These are phyloP conservation scores for Huntiella bhutanensis DNA, from an alignment of 2,329 filamentous ascomycete genomes.

Conservation along the genomic window DNA sequence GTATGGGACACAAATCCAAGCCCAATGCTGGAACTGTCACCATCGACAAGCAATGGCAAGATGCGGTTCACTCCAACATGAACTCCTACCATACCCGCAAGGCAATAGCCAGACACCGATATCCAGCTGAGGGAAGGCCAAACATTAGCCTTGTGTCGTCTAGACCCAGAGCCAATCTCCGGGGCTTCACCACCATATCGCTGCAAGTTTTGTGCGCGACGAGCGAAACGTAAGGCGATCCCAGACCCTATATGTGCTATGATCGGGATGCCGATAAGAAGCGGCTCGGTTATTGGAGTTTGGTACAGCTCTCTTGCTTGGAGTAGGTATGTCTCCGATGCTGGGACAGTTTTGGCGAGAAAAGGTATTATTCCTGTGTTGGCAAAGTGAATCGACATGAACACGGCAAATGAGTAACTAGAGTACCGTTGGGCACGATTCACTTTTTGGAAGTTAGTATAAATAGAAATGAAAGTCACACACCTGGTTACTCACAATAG, in stretches of 20 bases:
- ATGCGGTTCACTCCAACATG: slow-evolving; percentile 62
- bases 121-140: slow-evolving; percentile 60
- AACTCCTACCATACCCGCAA: slow-evolving; percentile 44
- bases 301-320: slow-evolving; percentile 88
- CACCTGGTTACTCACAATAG: slow-evolving; percentile 38
- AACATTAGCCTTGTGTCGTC: slow-evolving; percentile 13
- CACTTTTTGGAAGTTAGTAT: slow-evolving; percentile 26
- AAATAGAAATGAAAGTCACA: no score
- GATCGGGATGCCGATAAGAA: slow-evolving; percentile 60
- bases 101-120: slow-evolving; percentile 51
- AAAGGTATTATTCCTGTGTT: slow-evolving; percentile 72
- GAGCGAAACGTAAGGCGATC: slow-evolving; percentile 54
- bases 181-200: slow-evolving; percentile 55
- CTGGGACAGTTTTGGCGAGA: slow-evolving; percentile 48
- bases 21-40: slow-evolving; percentile 71
- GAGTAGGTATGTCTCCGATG: slow-evolving; percentile 70
- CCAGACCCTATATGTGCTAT: slow-evolving; percentile 60
- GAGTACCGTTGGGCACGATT: slow-evolving; percentile 71
- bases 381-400: slow-evolving; percentile 56
- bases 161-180: slow-evolving; percentile 4
- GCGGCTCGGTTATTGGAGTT: slow-evolving; percentile 57
- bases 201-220: slow-evolving; percentile 49
- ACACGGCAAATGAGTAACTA: slow-evolving; percentile 64
- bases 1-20: slow-evolving; percentile 72
- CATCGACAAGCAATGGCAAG: slow-evolving; percentile 57